Conservation (phyloP, 768 basidiomycete species). For the Mycena rosella region DNA sequence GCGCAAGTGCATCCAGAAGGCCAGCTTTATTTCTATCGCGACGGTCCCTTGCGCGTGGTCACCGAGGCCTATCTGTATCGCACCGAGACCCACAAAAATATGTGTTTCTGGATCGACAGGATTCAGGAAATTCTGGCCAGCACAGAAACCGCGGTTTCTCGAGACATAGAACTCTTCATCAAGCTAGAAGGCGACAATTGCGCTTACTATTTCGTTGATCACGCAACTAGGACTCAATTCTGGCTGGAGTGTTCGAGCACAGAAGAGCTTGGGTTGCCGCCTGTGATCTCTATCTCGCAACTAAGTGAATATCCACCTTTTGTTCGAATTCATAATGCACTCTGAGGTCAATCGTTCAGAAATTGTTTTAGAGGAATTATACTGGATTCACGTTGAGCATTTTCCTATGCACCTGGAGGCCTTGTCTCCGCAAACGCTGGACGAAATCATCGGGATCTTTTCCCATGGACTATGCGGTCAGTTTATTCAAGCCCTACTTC, state of each 20-base stretch:
- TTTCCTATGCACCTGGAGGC: constrained; percentile 67
- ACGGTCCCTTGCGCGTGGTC: constrained; percentile 54
- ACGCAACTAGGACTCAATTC: constrained; percentile 59
- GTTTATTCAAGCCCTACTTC: constrained; percentile 24
- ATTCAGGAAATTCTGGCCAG: constrained; percentile 48
- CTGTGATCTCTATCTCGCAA: constrained; percentile 63
- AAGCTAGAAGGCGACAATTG: constrained; percentile 59
- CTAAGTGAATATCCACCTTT: constrained; percentile 55
- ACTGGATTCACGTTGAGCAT: constrained; percentile 74
- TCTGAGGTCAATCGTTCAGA: constrained; percentile 47
- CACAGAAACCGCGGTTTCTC: constrained; percentile 48
- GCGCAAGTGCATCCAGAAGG: constrained; percentile 70
- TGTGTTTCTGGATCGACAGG: constrained; percentile 51
- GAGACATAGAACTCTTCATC: constrained; percentile 63
- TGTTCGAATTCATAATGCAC: neutral
- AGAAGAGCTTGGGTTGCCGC: constrained; percentile 55
- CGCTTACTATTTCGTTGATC: constrained; percentile 71
- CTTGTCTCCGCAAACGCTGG: constrained; percentile 50
- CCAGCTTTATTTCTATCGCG: constrained; percentile 62
- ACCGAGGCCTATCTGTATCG: constrained; percentile 67
- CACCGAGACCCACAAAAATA: constrained; percentile 46
- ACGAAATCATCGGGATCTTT: constrained; percentile 64
- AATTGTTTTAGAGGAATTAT: constrained; percentile 60
- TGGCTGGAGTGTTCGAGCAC: constrained; percentile 67
- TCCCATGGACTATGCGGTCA: constrained; percentile 68